phyloP scores from a whole-genome alignment of 2,329 filamentous ascomycete genomes.

The Penicillium sp. region DNA sequence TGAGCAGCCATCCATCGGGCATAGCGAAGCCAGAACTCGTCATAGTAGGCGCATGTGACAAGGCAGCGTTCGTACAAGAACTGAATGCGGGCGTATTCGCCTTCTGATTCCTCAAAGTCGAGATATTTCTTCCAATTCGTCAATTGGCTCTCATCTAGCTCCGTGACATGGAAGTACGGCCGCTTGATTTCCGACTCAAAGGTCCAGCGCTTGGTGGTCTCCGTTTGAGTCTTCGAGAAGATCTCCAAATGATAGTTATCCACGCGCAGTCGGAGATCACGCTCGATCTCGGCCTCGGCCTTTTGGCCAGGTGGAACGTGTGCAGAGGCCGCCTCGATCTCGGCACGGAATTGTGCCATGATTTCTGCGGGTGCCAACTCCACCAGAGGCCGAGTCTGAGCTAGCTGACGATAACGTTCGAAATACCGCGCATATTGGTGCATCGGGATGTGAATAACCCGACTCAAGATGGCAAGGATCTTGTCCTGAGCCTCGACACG shows the following conservation, averaged over 20 bases:
- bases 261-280: conserved; percentile 73
- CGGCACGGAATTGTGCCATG: conserved; percentile 63
- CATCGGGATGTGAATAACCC: conserved; percentile 84
- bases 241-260: conserved; percentile 75
- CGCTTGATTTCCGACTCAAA: conserved; percentile 93
- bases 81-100: conserved; percentile 66
- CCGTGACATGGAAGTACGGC: conserved; percentile 93
- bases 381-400: conserved; percentile 64
- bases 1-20: conserved; percentile 87
- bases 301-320: conserved; percentile 46
- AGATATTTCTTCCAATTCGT: conserved; percentile 93
- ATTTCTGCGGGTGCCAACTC: conserved; percentile 68
- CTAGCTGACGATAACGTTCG: conserved; percentile 76
- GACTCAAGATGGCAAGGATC: conserved; percentile 76
- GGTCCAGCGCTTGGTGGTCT: conserved; percentile 89
- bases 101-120: conserved; percentile 87
- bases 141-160: conserved; percentile 79
- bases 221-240: conserved; percentile 75
- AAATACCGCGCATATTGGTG: conserved; percentile 95
- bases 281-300: conserved; percentile 73
- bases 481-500: conserved; percentile 77
- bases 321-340: conserved; percentile 57
- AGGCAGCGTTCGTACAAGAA: conserved; percentile 93
- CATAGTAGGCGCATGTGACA: conserved; percentile 88
- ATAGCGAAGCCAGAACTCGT: conserved; percentile 98